These are phyloP conservation scores for Melastoma malabathricum DNA, from an alignment of 345 rosid genomes.

Conservation along the genomic window DNA sequence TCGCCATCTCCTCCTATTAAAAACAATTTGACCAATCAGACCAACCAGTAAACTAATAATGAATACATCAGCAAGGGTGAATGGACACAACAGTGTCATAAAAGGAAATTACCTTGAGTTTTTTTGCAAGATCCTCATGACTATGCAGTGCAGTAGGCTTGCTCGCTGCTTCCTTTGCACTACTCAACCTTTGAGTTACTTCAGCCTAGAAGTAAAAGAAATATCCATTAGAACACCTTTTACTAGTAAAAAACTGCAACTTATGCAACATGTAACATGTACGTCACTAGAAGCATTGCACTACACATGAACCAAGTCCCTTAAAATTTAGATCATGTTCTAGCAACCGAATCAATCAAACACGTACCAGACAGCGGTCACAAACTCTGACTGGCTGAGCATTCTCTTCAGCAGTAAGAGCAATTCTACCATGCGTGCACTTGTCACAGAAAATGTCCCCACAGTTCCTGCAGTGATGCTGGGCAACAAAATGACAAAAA, in stretches of 20 bases:
- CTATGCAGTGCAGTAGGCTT: slow-evolving; percentile 55
- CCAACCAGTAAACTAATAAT: too few species aligned
- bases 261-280: too few species aligned
- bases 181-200: slow-evolving; percentile 84
- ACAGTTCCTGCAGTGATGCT: slow-evolving; percentile 99
- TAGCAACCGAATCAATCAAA: slow-evolving; percentile 1
- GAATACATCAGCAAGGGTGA: too few species aligned
- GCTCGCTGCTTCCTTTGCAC: slow-evolving; percentile 69
- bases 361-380: slow-evolving; percentile 76
- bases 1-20: slow-evolving; percentile 97
- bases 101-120: slow-evolving; percentile 54
- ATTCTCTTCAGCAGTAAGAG: slow-evolving; percentile 90
- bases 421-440: slow-evolving; percentile 87
- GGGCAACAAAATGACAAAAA: slow-evolving; percentile 11
- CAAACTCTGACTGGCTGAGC: slow-evolving; percentile 95
- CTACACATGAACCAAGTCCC: too few species aligned
- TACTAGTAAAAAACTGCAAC: too few species aligned
- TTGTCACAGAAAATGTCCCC: slow-evolving; percentile 99
- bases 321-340: too few species aligned
- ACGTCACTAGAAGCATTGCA: too few species aligned
- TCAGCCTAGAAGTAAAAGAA: slow-evolving; percentile 44
- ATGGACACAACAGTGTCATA: background rate
- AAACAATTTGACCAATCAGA: slow-evolving; percentile 2
- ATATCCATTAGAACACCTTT: too few species aligned
- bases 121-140: slow-evolving; percentile 94